Evolutionary conservation across 2,329 filamentous ascomycete genomes (phyloP), one percentile per base, ranked within the genome.

Genomic region (Colletotrichum lindemuthianum): DNA sequence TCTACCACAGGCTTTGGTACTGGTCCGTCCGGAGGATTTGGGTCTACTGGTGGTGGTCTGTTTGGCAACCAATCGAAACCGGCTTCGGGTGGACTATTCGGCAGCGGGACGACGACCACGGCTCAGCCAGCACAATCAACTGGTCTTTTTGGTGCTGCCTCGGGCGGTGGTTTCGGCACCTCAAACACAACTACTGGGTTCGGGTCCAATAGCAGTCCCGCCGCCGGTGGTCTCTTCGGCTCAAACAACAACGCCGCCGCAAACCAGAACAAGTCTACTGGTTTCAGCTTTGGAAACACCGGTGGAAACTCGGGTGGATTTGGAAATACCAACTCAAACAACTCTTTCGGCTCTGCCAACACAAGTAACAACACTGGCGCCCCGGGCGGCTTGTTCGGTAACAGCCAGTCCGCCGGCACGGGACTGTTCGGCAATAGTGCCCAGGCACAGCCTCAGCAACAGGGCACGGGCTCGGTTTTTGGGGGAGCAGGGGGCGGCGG

Each of bases 301-400:
- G 72, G 67, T 44, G 73, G 66, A 41, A 66, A 69, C 36, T 60
- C 67, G 39, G 55, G 68, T 6, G 70, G 69, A 4, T 75, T 75
- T 53, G 73, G 73, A 8, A 63, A 75, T 11, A 74, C 70, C 48
- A 77, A 75, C 49, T 68, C 79, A 32, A 79, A 78, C 53, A 75
- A 77, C 24, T 73, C 74, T 1, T 82, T 82, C 61, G 80, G 76
- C 8, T 70, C 76, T 41, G 79, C 75, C 67, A 73, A 78, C 70
- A 67, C 66, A 33, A 63, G 68, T 11, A 65, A 58, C 16, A 60
- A 56, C 8, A 53, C 67, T 33, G 58, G 68, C 8, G 64, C 70
- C 16, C 66, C 63, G 11, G 79, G 79, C 15, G 77, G 80, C 12
- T 71, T 84, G 7, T 85, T 86, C 54, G 82, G 81, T 71, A 81